These are phyloP conservation scores for Hydnomerulius pinastri DNA, from an alignment of 768 basidiomycete species.

Conservation along the genomic window DNA sequence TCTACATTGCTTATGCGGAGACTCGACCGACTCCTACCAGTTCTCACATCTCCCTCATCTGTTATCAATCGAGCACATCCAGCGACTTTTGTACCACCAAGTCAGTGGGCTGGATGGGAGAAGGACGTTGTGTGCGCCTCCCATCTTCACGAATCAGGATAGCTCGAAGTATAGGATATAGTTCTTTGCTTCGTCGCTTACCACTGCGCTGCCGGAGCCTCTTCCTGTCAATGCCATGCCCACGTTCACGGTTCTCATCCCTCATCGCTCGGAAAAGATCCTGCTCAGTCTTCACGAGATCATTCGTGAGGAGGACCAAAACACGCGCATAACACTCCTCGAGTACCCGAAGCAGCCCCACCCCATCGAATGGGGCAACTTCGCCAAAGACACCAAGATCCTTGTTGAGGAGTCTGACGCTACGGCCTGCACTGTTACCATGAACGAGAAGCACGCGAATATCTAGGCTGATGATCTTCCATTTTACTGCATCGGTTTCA, in stretches of 20 bases:
- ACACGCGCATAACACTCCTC: conserved; percentile 92
- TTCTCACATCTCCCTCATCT: conserved; percentile 84
- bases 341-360: conserved; percentile 99
- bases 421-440: conserved; percentile 48
- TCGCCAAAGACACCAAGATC: conserved; percentile 99
- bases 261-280: conserved; percentile 99
- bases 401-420: conserved; percentile 84
- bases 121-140: conserved; percentile 91
- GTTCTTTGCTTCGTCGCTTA: conserved; percentile 97
- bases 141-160: conserved; percentile 95
- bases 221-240: conserved; percentile 98
- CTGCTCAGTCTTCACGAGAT: conserved; percentile 95
- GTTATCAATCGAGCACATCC: conserved; percentile 96
- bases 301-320: conserved; percentile 96
- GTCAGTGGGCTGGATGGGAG: conserved; percentile 88
- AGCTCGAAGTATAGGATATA: conserved; percentile 81
- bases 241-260: conserved; percentile 98
- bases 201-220: conserved; percentile 92
- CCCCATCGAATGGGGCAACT: conserved; percentile 99
- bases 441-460: conserved; percentile 68
- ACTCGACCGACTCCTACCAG: conserved; percentile 47
- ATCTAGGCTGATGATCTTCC: conserved; percentile 89
- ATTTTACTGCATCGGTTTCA: conserved; percentile 99
- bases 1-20: conserved; percentile 90
- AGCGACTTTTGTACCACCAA: conserved; percentile 96